These are phyloP conservation scores for Mrakia blollopis DNA, from an alignment of 768 basidiomycete species.

Conservation along the genomic window DNA sequence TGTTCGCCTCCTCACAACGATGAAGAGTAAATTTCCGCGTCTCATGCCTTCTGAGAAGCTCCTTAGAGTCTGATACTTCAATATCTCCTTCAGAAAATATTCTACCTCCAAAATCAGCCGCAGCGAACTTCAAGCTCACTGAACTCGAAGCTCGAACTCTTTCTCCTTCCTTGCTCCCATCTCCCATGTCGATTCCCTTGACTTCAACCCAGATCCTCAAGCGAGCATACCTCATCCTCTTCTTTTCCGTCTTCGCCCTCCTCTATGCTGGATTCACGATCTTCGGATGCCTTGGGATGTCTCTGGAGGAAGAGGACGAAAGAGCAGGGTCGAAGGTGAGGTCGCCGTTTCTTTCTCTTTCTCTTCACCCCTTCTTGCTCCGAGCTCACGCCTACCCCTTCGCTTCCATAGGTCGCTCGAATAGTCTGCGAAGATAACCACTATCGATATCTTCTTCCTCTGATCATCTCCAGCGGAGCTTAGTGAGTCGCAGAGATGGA, in stretches of 20 bases:
- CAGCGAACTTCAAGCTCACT: too few species aligned
- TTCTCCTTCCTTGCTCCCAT: too few species aligned
- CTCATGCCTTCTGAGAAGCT: too few species aligned
- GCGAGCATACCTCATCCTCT: neutral
- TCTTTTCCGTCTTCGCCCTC: neutral
- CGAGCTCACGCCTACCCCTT: neutral
- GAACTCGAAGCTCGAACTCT: too few species aligned
- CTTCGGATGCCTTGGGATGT: neutral
- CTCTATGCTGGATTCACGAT: neutral
- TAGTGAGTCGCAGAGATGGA: constrained; percentile 46
- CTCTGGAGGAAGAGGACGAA: neutral
- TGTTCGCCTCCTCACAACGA: too few species aligned
- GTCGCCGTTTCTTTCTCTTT: neutral
- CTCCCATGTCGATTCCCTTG: too few species aligned
- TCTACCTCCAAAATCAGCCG: too few species aligned
- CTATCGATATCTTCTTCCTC: constrained; percentile 79
- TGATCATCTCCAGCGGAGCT: constrained; percentile 72
- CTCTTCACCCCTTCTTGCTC: neutral
- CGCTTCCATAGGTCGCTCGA: neutral
- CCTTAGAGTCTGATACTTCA: too few species aligned
- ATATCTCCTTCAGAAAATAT: too few species aligned
- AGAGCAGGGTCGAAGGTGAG: neutral
- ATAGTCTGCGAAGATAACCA: constrained; percentile 57
- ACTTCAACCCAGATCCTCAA: neutral
- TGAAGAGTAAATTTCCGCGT: too few species aligned